Conservation (phyloP, 1,139 yeast genomes). For the Suhomyces wounanorum region DNA sequence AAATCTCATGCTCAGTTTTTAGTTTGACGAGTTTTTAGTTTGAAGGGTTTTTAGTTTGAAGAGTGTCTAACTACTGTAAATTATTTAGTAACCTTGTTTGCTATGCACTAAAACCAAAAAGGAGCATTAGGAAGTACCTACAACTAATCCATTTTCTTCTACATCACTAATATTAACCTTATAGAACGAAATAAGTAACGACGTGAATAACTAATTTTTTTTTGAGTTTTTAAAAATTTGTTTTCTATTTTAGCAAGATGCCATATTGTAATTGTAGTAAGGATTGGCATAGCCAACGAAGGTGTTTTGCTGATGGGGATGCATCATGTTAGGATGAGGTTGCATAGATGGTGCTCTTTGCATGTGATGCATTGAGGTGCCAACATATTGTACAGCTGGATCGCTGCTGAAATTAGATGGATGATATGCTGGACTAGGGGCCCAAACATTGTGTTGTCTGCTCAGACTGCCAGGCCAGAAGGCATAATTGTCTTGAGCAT, state of each 20-base stretch:
- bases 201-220: slow-evolving; percentile 5
- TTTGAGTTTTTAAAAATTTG: slow-evolving; percentile 4
- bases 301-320: slow-evolving; percentile 12
- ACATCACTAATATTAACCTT: slow-evolving; percentile 3
- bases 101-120: too few relatives aligned
- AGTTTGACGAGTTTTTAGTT: too few relatives aligned
- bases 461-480: slow-evolving; percentile 11
- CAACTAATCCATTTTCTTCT: not conserved
- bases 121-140: not conserved
- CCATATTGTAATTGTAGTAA: slow-evolving; percentile 38
- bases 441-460: slow-evolving; percentile 16
- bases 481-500: slow-evolving; percentile 9
- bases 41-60: too few relatives aligned
- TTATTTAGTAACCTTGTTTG: too few relatives aligned
- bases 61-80: too few relatives aligned
- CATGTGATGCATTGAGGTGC: slow-evolving; percentile 12
- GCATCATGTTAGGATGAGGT: slow-evolving; percentile 10
- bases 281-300: slow-evolving; percentile 45
- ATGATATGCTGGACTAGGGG: slow-evolving; percentile 8
- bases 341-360: slow-evolving; percentile 8
- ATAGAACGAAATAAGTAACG: slow-evolving; percentile 3
- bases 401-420: slow-evolving; percentile 13
- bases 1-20: too few relatives aligned
- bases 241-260: slow-evolving; percentile 27
- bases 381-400: slow-evolving; percentile 18